phyloP scores from a whole-genome alignment of 2,329 filamentous ascomycete species.

The Fusarium citri region DNA sequence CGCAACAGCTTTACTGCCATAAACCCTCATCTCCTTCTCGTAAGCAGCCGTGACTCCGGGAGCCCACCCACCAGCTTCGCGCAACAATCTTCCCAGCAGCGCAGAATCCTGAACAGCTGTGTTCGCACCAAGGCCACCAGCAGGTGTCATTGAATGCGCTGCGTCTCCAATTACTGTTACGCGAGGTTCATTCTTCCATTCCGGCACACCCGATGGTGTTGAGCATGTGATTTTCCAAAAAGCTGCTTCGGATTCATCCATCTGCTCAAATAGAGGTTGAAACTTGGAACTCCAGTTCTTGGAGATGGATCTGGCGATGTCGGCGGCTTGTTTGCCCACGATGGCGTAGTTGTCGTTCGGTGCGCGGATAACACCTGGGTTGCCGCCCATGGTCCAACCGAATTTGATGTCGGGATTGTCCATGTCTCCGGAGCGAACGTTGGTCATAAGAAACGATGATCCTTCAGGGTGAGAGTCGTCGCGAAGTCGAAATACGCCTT shows the following conservation, averaged over 20 bases:
- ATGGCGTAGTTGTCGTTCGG: constrained; percentile 71
- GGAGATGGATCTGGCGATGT: constrained; percentile 67
- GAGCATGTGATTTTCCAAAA: constrained; percentile 77
- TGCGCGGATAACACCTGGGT: constrained; percentile 66
- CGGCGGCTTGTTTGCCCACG: constrained; percentile 66
- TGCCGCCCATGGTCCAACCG: constrained; percentile 72
- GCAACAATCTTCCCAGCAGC: constrained; percentile 62
- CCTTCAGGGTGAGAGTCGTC: constrained; percentile 62
- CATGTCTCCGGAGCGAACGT: constrained; percentile 70
- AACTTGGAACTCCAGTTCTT: constrained; percentile 67
- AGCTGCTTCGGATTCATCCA: constrained; percentile 66
- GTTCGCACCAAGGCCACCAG: constrained; percentile 67
- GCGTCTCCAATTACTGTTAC: constrained; percentile 71
- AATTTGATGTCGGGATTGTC: constrained; percentile 67
- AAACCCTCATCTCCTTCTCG: constrained; percentile 71
- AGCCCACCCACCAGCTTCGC: constrained; percentile 64
- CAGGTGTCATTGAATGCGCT: constrained; percentile 68
- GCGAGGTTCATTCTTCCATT: constrained; percentile 68
- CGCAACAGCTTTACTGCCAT: constrained; percentile 66
- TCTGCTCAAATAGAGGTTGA: constrained; percentile 68
- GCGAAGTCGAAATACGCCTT: constrained; percentile 69
- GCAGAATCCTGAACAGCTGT: constrained; percentile 68
- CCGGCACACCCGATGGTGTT: constrained; percentile 67
- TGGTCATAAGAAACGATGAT: constrained; percentile 68
- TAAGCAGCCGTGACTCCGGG: constrained; percentile 67